Base-by-base conservation (phyloP, 345 rosid species). In the Salix brachista region DNA sequence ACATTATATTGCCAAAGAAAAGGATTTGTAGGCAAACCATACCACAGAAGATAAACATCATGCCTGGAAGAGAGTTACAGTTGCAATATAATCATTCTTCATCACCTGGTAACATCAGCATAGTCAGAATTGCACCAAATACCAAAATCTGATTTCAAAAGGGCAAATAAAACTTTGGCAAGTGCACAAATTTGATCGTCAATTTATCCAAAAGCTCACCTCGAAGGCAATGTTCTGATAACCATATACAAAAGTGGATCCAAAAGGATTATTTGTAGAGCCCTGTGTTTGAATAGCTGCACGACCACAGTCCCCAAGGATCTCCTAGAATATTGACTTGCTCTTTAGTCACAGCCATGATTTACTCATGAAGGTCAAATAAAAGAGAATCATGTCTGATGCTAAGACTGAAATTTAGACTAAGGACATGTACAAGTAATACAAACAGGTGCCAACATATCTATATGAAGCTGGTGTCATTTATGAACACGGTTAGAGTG, bases 261-360 rank as follows among this genome's bases (percentile, higher is more conserved):
- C 99, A 70, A 96, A 93, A 66, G 99, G 99, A 86, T 96, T 96
- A 87, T 90, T 91, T 2, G 88, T 78, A 81, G 97, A 96, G 34
- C 99, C 98, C 80, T 92, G 97, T 56, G 99, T 96, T 83, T 96
- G 99, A 68, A 96, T 96, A 62, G 98, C 99, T 41, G 99, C 97
- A 80, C 92, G 94, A 23, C 99, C 98, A 85, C 94, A 92, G 30
- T 93, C 97, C 65, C 99, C 99, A 37, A 96, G 97, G 81, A 92
- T 88, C 80, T 89, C 98, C 99, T 96, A 80, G 52, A 70, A 46
- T 56, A 14, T 60, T 65, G 37, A 54, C 71, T 65, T 46, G 67
- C 48, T 30, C 65, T 32, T 48, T 32, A 12, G 74, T 79, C 60
- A 54, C 13, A 34, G 25, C 56, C 74, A 41, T 39, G 16, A 42